Evolutionary conservation across 1,139 yeast species (phyloP).

Genomic region (Pichia sp.): DNA sequence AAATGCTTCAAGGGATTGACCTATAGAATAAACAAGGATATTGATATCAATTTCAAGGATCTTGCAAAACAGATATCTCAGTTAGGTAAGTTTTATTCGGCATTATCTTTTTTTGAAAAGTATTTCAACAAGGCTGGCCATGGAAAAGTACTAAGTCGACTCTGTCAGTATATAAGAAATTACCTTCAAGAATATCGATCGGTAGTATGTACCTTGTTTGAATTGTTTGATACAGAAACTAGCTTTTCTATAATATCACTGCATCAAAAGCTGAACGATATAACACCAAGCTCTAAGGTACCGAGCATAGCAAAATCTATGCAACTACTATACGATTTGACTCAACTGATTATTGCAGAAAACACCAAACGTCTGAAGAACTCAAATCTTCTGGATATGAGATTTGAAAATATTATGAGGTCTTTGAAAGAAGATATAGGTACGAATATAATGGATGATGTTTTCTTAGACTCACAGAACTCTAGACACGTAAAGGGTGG

Average conservation of each 20-base stretch:
- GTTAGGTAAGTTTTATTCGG: slow-evolving; percentile 59
- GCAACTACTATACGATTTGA: slow-evolving; percentile 55
- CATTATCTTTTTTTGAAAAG: slow-evolving; percentile 52
- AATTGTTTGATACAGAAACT: not conserved
- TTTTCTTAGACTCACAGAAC: slow-evolving; percentile 49
- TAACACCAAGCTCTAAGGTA: not conserved
- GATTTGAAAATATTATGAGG: slow-evolving; percentile 38
- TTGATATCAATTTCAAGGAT: slow-evolving; percentile 73
- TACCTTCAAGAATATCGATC: slow-evolving; percentile 38
- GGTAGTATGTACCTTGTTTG: not conserved
- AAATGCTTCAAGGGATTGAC: slow-evolving; percentile 63
- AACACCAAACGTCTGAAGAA: slow-evolving; percentile 32
- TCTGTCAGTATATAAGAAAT: slow-evolving; percentile 56
- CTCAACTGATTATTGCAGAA: slow-evolving; percentile 42
- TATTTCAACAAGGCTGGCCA: slow-evolving; percentile 48
- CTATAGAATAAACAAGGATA: slow-evolving; percentile 62
- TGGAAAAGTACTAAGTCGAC: slow-evolving; percentile 72
- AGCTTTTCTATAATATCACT: slow-evolving; percentile 46
- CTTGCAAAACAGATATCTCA: slow-evolving; percentile 60
- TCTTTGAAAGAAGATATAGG: slow-evolving; percentile 42
- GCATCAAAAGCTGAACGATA: slow-evolving; percentile 37
- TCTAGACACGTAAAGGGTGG: slow-evolving; percentile 67
- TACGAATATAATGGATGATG: slow-evolving; percentile 42
- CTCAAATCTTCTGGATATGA: slow-evolving; percentile 32
- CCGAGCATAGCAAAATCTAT: slow-evolving; percentile 38